phyloP scores from a whole-genome alignment of 257 asterid species.

The Salvia hispanica region DNA sequence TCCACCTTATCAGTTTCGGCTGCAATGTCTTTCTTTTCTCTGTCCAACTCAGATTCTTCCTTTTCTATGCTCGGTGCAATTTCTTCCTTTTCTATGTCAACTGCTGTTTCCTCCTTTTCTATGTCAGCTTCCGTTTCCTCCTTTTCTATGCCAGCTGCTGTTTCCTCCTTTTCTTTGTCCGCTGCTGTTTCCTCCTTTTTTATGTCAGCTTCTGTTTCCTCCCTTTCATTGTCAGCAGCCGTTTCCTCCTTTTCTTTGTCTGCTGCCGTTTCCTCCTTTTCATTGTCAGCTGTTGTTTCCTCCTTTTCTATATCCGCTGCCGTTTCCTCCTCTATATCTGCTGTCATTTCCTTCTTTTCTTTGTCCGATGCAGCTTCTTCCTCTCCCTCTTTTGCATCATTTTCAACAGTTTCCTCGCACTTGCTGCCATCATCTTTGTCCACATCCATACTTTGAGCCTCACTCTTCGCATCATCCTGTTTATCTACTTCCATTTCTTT shows the following conservation, averaged over 20 bases:
- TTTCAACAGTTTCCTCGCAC: conserved; percentile 32
- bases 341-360: not conserved
- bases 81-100: not conserved
- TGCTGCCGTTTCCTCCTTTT: not conserved
- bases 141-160: not conserved
- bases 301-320: not conserved
- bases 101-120: not conserved
- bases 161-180: conserved; percentile 27
- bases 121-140: conserved; percentile 8
- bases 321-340: not conserved
- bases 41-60: not conserved
- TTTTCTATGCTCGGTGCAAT: not conserved
- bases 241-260: not conserved
- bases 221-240: not conserved
- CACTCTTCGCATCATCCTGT: conserved; percentile 29
- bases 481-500: conserved; percentile 30
- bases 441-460: conserved; percentile 42
- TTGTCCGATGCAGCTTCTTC: conserved; percentile 19
- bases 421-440: conserved; percentile 44
- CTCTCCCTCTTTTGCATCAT: conserved; percentile 22
- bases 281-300: not conserved
- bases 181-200: conserved; percentile 30
- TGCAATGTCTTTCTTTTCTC: conserved; percentile 24
- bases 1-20: conserved; percentile 31
- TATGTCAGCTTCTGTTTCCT: not conserved